These are phyloP conservation scores for Ilyonectria mors-panacis DNA, from an alignment of 2,329 filamentous ascomycete species.

Conservation along the genomic window DNA sequence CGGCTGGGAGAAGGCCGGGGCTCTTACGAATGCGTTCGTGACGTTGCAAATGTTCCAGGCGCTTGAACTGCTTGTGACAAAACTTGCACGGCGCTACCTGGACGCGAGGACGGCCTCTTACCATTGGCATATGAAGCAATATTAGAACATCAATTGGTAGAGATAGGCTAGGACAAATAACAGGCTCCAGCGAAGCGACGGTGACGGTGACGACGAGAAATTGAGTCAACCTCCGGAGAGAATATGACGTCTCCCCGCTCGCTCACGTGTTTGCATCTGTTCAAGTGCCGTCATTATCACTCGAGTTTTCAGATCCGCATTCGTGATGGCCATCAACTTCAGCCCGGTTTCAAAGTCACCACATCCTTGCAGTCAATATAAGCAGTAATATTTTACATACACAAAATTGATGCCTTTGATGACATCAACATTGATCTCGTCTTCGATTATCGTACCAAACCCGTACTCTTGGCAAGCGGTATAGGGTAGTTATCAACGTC, in stretches of 20 bases:
- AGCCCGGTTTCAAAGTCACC: too few relatives aligned
- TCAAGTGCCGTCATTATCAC: too few relatives aligned
- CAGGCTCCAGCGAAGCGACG: too few relatives aligned
- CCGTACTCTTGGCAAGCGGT: too few relatives aligned
- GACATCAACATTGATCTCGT: too few relatives aligned
- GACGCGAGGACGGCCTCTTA: slow-evolving; percentile 30
- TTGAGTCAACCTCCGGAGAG: neutral
- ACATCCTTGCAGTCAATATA: too few relatives aligned
- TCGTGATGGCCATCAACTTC: too few relatives aligned
- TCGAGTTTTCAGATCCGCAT: neutral
- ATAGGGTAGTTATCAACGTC: too few relatives aligned
- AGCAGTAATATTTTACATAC: too few relatives aligned
- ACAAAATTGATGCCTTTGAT: too few relatives aligned
- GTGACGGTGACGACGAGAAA: neutral
- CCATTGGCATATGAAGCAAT: slow-evolving; percentile 6
- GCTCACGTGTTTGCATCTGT: neutral
- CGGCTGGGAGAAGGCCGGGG: neutral
- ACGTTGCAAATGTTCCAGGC: slow-evolving; percentile 26
- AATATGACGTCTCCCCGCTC: neutral
- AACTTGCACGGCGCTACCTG: slow-evolving; percentile 31
- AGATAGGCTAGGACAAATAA: neutral
- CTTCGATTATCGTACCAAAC: too few relatives aligned
- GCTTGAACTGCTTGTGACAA: slow-evolving; percentile 33
- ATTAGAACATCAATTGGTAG: neutral
- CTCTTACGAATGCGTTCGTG: slow-evolving; percentile 29